A percentile compares a stretch with the other conserved stretches of the same genome.
Evolutionary conservation across 176 grass and related monocot genomes (phyloP).

Genomic region (Rhynchospora tenuis): DNA sequence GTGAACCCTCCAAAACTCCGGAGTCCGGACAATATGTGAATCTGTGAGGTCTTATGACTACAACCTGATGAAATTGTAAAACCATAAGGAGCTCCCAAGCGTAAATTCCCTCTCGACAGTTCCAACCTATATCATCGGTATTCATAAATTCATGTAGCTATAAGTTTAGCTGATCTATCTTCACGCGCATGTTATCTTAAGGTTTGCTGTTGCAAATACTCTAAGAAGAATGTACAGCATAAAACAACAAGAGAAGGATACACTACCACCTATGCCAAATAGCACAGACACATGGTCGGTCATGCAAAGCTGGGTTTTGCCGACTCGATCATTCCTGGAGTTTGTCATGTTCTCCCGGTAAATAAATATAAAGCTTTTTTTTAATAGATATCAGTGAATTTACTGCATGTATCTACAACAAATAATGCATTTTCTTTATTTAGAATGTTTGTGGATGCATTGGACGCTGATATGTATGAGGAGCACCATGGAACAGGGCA

Average conservation of each 20-base stretch:
- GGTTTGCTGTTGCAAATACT: constrained; percentile 53
- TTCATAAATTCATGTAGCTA: constrained; percentile 11
- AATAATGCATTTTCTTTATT: constrained; percentile 25
- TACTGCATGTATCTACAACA: background rate
- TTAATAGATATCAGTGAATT: background rate
- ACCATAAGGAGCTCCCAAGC: no score
- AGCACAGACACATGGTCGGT: constrained; percentile 79
- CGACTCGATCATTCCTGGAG: constrained; percentile 87
- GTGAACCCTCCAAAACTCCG: background rate
- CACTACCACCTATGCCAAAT: constrained; percentile 65
- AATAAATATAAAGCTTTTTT: constrained; percentile 4
- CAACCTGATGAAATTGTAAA: background rate
- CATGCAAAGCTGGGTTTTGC: constrained; percentile 94
- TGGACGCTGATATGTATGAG: constrained; percentile 85
- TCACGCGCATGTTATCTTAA: constrained; percentile 31
- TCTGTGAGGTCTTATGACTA: background rate
- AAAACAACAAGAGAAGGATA: constrained; percentile 49
- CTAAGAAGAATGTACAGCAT: constrained; percentile 84
- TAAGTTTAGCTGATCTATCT: constrained; percentile 15
- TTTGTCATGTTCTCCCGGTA: constrained; percentile 99
- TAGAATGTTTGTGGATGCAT: constrained; percentile 88
- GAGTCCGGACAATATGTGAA: background rate
- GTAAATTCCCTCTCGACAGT: background rate
- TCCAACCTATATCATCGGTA: background rate
- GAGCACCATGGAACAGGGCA: constrained; percentile 62